Percentiles rank a stretch among this genome's conserved stretches.
phyloP scores from a whole-genome alignment of 257 asterid species.

The Paraleonurus japonicus region DNA sequence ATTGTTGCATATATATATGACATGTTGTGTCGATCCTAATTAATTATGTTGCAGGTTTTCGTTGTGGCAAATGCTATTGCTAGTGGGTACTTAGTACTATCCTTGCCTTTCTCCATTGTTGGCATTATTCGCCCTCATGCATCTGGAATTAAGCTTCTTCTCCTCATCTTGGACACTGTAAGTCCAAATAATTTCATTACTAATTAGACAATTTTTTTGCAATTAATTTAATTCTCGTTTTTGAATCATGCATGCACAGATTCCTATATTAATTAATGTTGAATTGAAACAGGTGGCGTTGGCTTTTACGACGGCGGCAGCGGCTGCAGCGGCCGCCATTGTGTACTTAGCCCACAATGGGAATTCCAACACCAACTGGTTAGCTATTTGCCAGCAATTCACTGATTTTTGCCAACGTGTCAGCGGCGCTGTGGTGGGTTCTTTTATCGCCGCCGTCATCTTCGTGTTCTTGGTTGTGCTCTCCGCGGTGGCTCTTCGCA shows the following conservation, averaged over 20 bases:
- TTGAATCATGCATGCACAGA: no score
- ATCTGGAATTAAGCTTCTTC: slow-evolving; percentile 41
- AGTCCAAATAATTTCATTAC: no score
- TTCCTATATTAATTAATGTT: no score
- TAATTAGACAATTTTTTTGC: no score
- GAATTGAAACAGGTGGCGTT: slow-evolving; percentile 28
- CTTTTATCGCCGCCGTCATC: slow-evolving; percentile 37
- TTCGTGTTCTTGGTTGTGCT: slow-evolving; percentile 40
- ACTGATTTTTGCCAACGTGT: slow-evolving; percentile 43
- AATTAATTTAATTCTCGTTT: no score
- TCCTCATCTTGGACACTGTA: slow-evolving; percentile 44
- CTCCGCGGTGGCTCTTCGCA: slow-evolving; percentile 41
- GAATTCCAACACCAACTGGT: slow-evolving; percentile 43
- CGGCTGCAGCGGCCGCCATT: slow-evolving; percentile 46
- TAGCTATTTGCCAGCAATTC: slow-evolving; percentile 50
- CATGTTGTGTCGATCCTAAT: no score
- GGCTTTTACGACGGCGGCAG: slow-evolving; percentile 45
- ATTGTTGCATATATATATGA: no score
- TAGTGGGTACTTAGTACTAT: slow-evolving; percentile 45
- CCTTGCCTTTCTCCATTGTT: slow-evolving; percentile 47
- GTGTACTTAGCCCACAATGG: slow-evolving; percentile 56
- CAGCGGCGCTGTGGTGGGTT: slow-evolving; percentile 51
- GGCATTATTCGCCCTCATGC: slow-evolving; percentile 47
- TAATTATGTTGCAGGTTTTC: slow-evolving; percentile 44
- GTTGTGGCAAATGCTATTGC: slow-evolving; percentile 48